Percentiles rank a stretch among this genome's conserved stretches.
These are phyloP conservation scores for Mytilinidion resinicola DNA, from an alignment of 495 filamentous ascomycete genomes.

Conservation along the genomic window DNA sequence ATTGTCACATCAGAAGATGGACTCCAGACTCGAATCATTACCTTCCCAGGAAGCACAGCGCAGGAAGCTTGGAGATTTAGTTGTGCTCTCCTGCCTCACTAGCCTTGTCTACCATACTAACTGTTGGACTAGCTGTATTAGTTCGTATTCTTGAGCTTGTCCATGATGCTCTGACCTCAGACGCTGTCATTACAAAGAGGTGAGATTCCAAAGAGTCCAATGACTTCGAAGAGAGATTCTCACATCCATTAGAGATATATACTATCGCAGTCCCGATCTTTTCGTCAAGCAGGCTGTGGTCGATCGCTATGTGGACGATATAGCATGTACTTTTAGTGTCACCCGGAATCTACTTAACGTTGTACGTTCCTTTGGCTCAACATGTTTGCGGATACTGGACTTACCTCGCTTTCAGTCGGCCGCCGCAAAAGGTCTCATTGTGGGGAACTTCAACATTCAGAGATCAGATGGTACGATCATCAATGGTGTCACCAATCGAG, in stretches of 20 bases:
- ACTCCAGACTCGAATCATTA: slow-evolving; percentile 27
- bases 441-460: slow-evolving; percentile 47
- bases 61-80: slow-evolving; percentile 64
- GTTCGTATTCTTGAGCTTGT: slow-evolving; percentile 65
- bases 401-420: slow-evolving; percentile 44
- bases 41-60: slow-evolving; percentile 53
- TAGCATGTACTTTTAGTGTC: slow-evolving; percentile 70
- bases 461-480: slow-evolving; percentile 31
- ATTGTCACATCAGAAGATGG: neutral
- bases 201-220: slow-evolving; percentile 29
- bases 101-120: slow-evolving; percentile 5
- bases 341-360: slow-evolving; percentile 59
- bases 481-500: slow-evolving; percentile 16
- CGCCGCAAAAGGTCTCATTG: slow-evolving; percentile 66
- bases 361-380: slow-evolving; percentile 36
- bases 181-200: slow-evolving; percentile 72
- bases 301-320: slow-evolving; percentile 71
- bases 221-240: neutral
- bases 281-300: slow-evolving; percentile 73
- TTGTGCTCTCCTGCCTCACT: slow-evolving; percentile 23
- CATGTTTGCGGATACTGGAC: neutral
- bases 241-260: slow-evolving; percentile 63
- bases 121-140: slow-evolving; percentile 44
- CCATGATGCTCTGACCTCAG: slow-evolving; percentile 57
- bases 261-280: slow-evolving; percentile 75